Evolutionary conservation across 495 filamentous ascomycete genomes (phyloP), one percentile per base, ranked within the genome.

Genomic region (Podospora pseudocomata): DNA sequence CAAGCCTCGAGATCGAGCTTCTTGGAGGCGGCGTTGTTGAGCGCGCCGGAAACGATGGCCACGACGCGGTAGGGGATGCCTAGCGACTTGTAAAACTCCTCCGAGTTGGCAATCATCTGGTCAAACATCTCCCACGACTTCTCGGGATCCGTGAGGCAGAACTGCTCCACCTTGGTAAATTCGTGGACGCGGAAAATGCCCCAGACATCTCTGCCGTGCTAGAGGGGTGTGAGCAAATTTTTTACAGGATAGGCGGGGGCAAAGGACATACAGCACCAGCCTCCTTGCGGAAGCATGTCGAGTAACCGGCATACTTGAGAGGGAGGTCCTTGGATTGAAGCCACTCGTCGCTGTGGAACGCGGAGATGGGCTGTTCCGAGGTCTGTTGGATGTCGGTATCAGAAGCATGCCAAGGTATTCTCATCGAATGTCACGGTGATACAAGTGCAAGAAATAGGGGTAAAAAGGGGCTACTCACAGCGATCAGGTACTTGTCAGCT

Each of bases 101-200:
- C 95, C 0, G 92, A 93, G 65, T 86, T 90, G 19, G 80, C 78
- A 71, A 99, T 93, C 95, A 99, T 99, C 64, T 90, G 80, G 23
- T 98, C 93, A 75, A 97, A 97, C 57, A 88, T 88, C 75, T 94
- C 85, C 95, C 94, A 99, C 26, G 91, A 94, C 72, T 96, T 90
- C 77, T 98, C 96, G 0, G 95, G 96, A 73, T 96, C 92, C 19
- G 92, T 93, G 71, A 97, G 84, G 70, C 97, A 86, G 72, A 98
- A 98, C 83, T 98, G 94, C 76, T 98, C 94, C 61, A 89, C 88
- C 88, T 99, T 99, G 79, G 97, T 95, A 74, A 99, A 99, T 75
- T 99, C 94, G 80, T 99, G 95, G 55, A 98, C 93, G 73, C 95
- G 89, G 85, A 97, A 99, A 70, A 98, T 92, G 64, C 95, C 95